These are phyloP conservation scores for Cystobasidium sp. DNA, from an alignment of 1,284 basidiomycete genomes.

Conservation along the genomic window DNA sequence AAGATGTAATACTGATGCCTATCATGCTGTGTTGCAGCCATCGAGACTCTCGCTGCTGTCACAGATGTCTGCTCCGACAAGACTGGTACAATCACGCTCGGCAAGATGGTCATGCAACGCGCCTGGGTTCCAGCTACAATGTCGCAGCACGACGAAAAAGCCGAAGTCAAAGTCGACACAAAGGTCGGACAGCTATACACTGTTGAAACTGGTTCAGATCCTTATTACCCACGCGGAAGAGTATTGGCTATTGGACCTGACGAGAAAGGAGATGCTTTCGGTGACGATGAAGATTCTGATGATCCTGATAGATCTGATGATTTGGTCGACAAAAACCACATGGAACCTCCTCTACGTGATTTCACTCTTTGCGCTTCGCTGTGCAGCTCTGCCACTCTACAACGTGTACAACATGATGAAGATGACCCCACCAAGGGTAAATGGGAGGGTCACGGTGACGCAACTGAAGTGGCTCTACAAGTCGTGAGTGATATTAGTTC, in stretches of 20 bases:
- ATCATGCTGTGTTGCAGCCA: too few species aligned
- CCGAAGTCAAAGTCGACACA: slow-evolving; percentile 47
- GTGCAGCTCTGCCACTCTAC: slow-evolving; percentile 61
- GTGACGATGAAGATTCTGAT: slow-evolving; percentile 52
- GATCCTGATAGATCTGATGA: slow-evolving; percentile 49
- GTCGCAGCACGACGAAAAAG: slow-evolving; percentile 22
- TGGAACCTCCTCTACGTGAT: slow-evolving; percentile 56
- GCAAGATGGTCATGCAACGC: slow-evolving; percentile 63
- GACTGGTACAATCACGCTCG: slow-evolving; percentile 67
- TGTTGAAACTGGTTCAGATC: slow-evolving; percentile 47
- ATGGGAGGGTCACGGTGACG: slow-evolving; percentile 72
- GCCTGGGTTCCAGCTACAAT: slow-evolving; percentile 62
- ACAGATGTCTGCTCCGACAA: slow-evolving; percentile 70
- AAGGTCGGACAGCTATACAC: slow-evolving; percentile 56
- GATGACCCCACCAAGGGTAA: slow-evolving; percentile 58
- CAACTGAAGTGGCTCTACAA: slow-evolving; percentile 68
- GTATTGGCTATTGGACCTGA: slow-evolving; percentile 49
- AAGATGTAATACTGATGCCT: too few species aligned
- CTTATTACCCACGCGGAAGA: slow-evolving; percentile 59
- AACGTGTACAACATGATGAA: slow-evolving; percentile 48
- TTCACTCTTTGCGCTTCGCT: slow-evolving; percentile 60
- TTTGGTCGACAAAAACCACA: slow-evolving; percentile 52
- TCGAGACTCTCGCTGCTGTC: slow-evolving; percentile 64
- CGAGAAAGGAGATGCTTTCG: slow-evolving; percentile 39
- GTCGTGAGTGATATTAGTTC: slow-evolving; percentile 55